Evolutionary conservation across 1,139 yeast species (phyloP).

Genomic region (Taphrina deformans): DNA sequence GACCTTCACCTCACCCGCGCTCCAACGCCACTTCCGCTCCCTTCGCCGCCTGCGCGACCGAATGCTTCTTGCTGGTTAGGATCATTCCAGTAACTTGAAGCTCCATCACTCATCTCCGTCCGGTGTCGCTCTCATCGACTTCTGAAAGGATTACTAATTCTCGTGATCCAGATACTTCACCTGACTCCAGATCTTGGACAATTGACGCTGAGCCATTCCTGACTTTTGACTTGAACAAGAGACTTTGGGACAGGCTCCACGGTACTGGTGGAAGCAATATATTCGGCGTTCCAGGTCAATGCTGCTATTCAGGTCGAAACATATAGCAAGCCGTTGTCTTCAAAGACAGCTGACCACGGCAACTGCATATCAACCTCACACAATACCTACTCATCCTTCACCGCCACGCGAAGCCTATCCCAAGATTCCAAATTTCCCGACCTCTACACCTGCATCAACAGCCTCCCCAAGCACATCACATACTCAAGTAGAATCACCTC

Average conservation of each 20-base stretch:
- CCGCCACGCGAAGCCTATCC: conserved; percentile 19
- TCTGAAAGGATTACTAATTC: too few relatives aligned
- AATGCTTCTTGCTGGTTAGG: too few relatives aligned
- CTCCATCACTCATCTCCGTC: too few relatives aligned
- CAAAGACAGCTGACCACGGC: conserved; percentile 7
- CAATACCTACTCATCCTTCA: conserved; percentile 13
- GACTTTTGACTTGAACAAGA: too few relatives aligned
- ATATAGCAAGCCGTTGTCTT: conserved; percentile 2
- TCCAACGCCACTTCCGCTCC: neutral
- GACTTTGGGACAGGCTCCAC: too few relatives aligned
- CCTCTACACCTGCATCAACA: conserved; percentile 1
- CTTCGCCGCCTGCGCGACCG: neutral
- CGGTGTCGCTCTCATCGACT: too few relatives aligned
- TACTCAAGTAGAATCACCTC: neutral
- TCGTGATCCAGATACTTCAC: too few relatives aligned
- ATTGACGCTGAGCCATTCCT: too few relatives aligned
- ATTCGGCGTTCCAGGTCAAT: too few relatives aligned
- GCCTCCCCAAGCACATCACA: neutral
- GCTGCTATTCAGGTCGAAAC: neutral
- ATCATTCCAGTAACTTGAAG: too few relatives aligned
- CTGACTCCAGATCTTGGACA: too few relatives aligned
- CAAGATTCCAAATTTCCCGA: conserved; percentile 4
- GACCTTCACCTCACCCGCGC: neutral
- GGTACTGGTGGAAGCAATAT: too few relatives aligned
- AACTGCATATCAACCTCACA: conserved; percentile 8